Percentiles rank a stretch among this genome's conserved stretches.
These are phyloP conservation scores for Gonapodya sp. DNA, from an alignment of 192 early-diverging fungal genomes.

Conservation along the genomic window DNA sequence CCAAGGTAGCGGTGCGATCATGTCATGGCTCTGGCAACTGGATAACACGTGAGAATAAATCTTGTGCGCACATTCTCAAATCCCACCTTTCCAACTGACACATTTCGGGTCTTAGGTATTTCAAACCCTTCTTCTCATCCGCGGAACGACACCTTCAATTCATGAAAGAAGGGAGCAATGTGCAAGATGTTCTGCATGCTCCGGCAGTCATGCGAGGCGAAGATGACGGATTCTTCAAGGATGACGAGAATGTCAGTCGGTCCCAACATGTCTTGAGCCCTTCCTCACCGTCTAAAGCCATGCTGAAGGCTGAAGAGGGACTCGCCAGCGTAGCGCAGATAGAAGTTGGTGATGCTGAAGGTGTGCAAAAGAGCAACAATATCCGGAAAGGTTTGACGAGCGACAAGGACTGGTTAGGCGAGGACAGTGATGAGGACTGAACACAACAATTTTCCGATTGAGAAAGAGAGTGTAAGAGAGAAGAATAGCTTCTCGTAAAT, in stretches of 20 bases:
- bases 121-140: constrained; percentile 1
- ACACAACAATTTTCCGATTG: neutral
- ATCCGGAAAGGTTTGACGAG: neutral
- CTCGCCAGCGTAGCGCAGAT: neutral
- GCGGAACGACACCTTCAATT: neutral
- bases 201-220: neutral
- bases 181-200: neutral
- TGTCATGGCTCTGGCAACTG: neutral
- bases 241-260: neutral
- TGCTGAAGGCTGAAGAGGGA: neutral
- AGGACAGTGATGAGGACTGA: neutral
- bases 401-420: neutral
- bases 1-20: neutral
- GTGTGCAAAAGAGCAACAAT: neutral
- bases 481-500: too few species aligned
- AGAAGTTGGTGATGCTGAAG: neutral
- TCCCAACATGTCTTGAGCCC: neutral
- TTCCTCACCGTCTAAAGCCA: neutral
- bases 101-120: neutral
- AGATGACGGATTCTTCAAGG: neutral
- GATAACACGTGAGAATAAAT: neutral
- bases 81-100: neutral
- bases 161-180: neutral
- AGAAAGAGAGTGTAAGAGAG: too few species aligned
- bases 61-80: too few species aligned